phyloP scores from a whole-genome alignment of 768 basidiomycete species.

The Leucocoprinus sp. region DNA sequence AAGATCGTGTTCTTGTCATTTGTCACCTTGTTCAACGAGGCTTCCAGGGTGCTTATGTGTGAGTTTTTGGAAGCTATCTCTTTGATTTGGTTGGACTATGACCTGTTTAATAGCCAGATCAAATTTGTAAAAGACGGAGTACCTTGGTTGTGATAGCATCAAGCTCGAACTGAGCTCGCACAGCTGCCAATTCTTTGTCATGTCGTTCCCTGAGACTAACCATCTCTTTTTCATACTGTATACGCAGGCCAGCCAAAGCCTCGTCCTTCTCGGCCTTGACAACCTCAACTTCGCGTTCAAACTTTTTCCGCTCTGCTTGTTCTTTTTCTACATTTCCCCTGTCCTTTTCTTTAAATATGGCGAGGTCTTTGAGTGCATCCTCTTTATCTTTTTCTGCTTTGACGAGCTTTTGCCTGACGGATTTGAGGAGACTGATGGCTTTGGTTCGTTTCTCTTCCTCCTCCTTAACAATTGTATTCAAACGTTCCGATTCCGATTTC shows the following conservation, averaged over 20 bases:
- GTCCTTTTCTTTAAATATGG: slow-evolving; percentile 42
- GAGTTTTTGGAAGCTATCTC: slow-evolving; percentile 53
- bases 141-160: slow-evolving; percentile 70
- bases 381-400: slow-evolving; percentile 94
- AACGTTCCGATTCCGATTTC: slow-evolving; percentile 53
- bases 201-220: slow-evolving; percentile 48
- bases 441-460: slow-evolving; percentile 98
- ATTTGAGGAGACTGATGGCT: slow-evolving; percentile 86
- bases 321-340: slow-evolving; percentile 48
- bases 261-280: slow-evolving; percentile 57
- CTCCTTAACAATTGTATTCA: slow-evolving; percentile 65
- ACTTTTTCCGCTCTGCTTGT: slow-evolving; percentile 39
- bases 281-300: slow-evolving; percentile 59
- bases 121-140: slow-evolving; percentile 18
- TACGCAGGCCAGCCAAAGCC: slow-evolving; percentile 47
- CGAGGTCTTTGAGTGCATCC: slow-evolving; percentile 56
- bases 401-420: slow-evolving; percentile 93
- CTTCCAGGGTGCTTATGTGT: slow-evolving; percentile 64
- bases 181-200: slow-evolving; percentile 63
- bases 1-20: slow-evolving; percentile 76
- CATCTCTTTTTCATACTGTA: slow-evolving; percentile 70
- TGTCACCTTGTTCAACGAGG: slow-evolving; percentile 57
- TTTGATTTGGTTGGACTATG: slow-evolving; percentile 58
- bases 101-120: slow-evolving; percentile 5
- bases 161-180: slow-evolving; percentile 68